phyloP scores from a whole-genome alignment of 2,329 filamentous ascomycete species.

The Phialophora verrucosa region DNA sequence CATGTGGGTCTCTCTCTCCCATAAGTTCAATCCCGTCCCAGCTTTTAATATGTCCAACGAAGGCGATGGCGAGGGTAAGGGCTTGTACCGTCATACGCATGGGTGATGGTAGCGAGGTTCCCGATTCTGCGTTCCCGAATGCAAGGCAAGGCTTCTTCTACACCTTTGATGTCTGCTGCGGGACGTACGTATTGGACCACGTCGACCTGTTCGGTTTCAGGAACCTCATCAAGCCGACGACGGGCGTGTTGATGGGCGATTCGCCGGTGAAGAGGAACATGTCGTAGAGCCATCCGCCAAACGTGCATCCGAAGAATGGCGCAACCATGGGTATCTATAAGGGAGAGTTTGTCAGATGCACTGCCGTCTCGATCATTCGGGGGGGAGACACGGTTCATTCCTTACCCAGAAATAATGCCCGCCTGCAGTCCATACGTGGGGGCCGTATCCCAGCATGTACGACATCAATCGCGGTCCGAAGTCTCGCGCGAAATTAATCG shows the following conservation, averaged over 20 bases:
- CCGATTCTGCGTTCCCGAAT: too few species aligned
- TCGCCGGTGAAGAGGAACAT: slow-evolving; percentile 69
- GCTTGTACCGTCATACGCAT: too few species aligned
- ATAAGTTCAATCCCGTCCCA: not conserved
- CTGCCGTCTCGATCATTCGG: not conserved
- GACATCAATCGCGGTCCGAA: slow-evolving; percentile 72
- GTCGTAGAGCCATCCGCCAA: slow-evolving; percentile 71
- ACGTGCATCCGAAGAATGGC: slow-evolving; percentile 67
- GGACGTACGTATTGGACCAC: slow-evolving; percentile 37
- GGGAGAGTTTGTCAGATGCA: not conserved
- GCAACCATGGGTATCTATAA: slow-evolving; percentile 71
- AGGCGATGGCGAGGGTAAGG: too few species aligned
- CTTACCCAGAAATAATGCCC: slow-evolving; percentile 61
- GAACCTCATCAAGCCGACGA: slow-evolving; percentile 64
- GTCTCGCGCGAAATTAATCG: slow-evolving; percentile 75
- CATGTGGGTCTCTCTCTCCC: too few species aligned
- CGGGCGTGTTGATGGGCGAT: slow-evolving; percentile 71
- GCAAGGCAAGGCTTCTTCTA: not conserved
- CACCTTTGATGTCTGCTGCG: slow-evolving; percentile 8
- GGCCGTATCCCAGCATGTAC: slow-evolving; percentile 71
- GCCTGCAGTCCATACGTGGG: slow-evolving; percentile 69
- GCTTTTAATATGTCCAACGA: not conserved
- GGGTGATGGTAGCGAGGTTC: not conserved
- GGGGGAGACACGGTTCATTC: not conserved
- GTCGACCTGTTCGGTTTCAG: slow-evolving; percentile 37